phyloP scores from a whole-genome alignment of 2,329 filamentous ascomycete species.

The Fusarium pseudocircinatum region DNA sequence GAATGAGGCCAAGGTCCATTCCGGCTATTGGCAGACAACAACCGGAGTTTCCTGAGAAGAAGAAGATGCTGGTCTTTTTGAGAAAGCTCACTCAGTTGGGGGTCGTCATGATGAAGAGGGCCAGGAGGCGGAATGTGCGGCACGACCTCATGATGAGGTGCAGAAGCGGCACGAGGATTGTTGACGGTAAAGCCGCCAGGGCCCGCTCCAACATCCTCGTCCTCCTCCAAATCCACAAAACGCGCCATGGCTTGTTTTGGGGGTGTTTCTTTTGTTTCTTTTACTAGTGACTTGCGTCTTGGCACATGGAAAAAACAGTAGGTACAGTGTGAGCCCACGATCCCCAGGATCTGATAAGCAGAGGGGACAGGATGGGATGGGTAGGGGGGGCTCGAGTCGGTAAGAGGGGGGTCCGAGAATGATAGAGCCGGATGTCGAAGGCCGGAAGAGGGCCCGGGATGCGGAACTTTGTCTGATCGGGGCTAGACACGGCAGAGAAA shows the following conservation, averaged over 20 bases:
- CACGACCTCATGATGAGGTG: conserved; percentile 37
- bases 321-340: conserved; percentile 26
- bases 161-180: conserved; percentile 31
- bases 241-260: conserved; percentile 40
- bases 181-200: conserved; percentile 26
- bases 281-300: conserved; percentile 17
- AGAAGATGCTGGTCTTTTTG: conserved; percentile 42
- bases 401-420: conserved; percentile 27
- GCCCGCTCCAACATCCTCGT: conserved; percentile 35
- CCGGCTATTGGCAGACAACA: conserved; percentile 38
- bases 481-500: conserved; percentile 21
- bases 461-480: conserved; percentile 19
- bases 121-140: conserved; percentile 39
- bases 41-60: conserved; percentile 41
- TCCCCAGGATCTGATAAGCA: conserved; percentile 46
- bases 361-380: conserved; percentile 12
- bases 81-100: conserved; percentile 27
- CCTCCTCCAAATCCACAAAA: conserved; percentile 45
- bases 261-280: not conserved
- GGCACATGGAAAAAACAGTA: conserved; percentile 7
- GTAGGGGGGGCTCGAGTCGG: not conserved
- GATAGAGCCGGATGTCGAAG: conserved; percentile 37
- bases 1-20: conserved; percentile 45
- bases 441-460: conserved; percentile 33
- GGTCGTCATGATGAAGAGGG: conserved; percentile 37